Evolutionary conservation across 257 asterid genomes (phyloP).

Genomic region (Salvia hispanica): DNA sequence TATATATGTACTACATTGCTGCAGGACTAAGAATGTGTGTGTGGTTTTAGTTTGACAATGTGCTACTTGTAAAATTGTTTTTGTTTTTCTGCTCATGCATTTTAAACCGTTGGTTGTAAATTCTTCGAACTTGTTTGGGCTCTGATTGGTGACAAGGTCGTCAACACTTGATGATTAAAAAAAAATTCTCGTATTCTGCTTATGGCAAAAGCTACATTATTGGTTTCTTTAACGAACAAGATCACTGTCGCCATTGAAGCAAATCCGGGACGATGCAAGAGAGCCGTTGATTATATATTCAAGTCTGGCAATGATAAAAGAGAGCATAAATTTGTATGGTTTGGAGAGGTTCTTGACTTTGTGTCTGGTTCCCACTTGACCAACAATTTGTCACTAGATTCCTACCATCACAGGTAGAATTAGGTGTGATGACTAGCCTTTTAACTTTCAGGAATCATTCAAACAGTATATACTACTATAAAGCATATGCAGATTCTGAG

Average conservation of each 20-base stretch:
- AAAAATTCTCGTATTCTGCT: neutral
- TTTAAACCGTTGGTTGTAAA: conserved; percentile 16
- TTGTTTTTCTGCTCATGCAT: conserved; percentile 16
- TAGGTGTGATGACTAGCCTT: neutral
- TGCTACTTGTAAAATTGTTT: neutral
- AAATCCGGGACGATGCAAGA: neutral
- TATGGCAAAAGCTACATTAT: no score
- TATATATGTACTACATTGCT: conserved; percentile 1
- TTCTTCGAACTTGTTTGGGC: conserved; percentile 11
- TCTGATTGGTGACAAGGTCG: conserved; percentile 1
- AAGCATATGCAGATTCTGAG: neutral
- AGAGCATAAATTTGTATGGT: conserved; percentile 24
- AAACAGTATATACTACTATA: neutral
- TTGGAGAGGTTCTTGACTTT: conserved; percentile 29
- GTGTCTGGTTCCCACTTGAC: conserved; percentile 36
- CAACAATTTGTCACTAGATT: conserved; percentile 25
- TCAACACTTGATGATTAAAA: conserved; percentile 10
- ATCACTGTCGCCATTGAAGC: no score
- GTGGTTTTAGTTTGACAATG: neutral
- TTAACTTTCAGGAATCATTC: conserved; percentile 5
- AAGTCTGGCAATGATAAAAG: conserved; percentile 20
- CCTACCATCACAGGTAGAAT: conserved; percentile 23
- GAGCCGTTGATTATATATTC: conserved; percentile 29
- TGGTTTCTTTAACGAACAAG: neutral
- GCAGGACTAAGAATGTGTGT: neutral